These are phyloP conservation scores for Casuarina equisetifolia DNA, from an alignment of 306 rosid species.

Conservation along the genomic window DNA sequence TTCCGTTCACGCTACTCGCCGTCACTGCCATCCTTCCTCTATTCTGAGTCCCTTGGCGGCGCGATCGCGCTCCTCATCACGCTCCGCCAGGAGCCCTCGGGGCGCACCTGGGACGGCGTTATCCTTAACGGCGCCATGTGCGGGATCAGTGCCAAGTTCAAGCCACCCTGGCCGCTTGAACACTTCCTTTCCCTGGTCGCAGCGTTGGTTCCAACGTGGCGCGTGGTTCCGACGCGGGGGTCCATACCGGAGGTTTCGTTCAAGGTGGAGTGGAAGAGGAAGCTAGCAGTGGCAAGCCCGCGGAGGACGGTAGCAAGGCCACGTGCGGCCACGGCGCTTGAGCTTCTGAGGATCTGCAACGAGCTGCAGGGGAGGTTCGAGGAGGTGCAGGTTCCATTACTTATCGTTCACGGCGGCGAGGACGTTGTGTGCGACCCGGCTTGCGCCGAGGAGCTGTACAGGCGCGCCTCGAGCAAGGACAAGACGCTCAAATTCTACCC, in stretches of 20 bases:
- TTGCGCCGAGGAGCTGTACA: constrained; percentile 63
- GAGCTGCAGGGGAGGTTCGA: constrained; percentile 79
- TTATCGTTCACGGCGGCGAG: constrained; percentile 70
- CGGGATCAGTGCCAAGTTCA: constrained; percentile 88
- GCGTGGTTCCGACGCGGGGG: constrained; percentile 89
- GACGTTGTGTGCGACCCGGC: constrained; percentile 87
- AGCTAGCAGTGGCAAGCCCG: constrained; percentile 77
- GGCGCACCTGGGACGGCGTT: constrained; percentile 54
- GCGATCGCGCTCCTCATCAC: constrained; percentile 79
- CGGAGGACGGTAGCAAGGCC: constrained; percentile 61
- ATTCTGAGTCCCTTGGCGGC: constrained; percentile 94
- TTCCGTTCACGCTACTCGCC: constrained; percentile 62
- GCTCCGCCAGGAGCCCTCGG: constrained; percentile 39
- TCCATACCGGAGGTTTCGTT: constrained; percentile 77
- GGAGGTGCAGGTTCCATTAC: constrained; percentile 82
- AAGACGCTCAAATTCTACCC: constrained; percentile 74
- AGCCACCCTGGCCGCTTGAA: constrained; percentile 97
- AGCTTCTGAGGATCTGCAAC: constrained; percentile 70
- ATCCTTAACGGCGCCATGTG: constrained; percentile 96
- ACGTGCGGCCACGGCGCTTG: constrained; percentile 86
- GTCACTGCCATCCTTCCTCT: constrained; percentile 67
- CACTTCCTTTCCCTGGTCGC: constrained; percentile 73
- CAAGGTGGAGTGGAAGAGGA: constrained; percentile 83
- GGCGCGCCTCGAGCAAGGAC: constrained; percentile 75
- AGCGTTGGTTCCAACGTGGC: constrained; percentile 80